These are phyloP conservation scores for Backusella luteola DNA, from an alignment of 192 early-diverging fungal genomes.

Conservation along the genomic window DNA sequence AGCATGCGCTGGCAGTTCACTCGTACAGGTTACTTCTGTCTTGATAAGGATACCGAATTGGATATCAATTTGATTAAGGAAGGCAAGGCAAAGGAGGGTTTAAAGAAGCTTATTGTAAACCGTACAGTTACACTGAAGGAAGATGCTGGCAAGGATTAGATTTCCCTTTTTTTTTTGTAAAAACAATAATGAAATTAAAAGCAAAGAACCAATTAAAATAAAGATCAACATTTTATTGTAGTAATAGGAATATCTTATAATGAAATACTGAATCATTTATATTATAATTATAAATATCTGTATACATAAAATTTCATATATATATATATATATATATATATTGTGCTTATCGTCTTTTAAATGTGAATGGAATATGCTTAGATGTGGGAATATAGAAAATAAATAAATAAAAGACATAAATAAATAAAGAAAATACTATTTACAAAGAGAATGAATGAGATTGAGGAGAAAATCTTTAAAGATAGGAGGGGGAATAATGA, in stretches of 20 bases:
- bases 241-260: background rate
- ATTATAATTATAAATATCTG: background rate
- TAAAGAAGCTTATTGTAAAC: slow-evolving; percentile 53
- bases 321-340: background rate
- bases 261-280: background rate
- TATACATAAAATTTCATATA: background rate
- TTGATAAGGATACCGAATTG: slow-evolving; percentile 87
- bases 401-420: background rate
- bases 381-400: background rate
- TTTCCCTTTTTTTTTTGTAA: background rate
- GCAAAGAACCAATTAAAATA: background rate
- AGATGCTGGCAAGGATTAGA: slow-evolving; percentile 56
- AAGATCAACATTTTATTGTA: background rate
- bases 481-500: background rate
- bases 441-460: background rate
- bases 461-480: background rate
- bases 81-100: slow-evolving; percentile 54
- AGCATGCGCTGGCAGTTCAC: slow-evolving; percentile 91
- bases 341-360: background rate
- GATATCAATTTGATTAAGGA: slow-evolving; percentile 57
- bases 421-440: background rate
- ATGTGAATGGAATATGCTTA: background rate
- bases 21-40: slow-evolving; percentile 97
- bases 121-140: slow-evolving; percentile 72
- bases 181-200: background rate